Base-by-base conservation (phyloP, 192 early-diverging fungal genomes). In the Cladochytrium replicatum region DNA sequence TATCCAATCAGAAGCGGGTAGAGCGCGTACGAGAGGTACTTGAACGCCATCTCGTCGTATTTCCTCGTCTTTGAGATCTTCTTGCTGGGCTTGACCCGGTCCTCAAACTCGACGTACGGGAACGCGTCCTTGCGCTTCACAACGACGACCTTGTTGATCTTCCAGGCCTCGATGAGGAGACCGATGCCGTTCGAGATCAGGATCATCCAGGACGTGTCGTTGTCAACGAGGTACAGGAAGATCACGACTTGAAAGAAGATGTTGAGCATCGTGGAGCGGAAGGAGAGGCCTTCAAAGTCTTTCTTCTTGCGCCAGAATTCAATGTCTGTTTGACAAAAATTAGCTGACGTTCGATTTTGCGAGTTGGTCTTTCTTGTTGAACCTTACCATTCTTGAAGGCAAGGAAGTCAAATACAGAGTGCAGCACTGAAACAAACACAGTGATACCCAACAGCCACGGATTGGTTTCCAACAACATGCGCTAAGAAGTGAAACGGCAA, bases 381-480 rank as follows among this genome's bases (percentile, higher is more conserved):
- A 27, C n/a, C 55, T 30, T 62, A 86, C 86, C 88, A 57, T 90
- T 93, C 71, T 91, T 93, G 63, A 93, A 93, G 0, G 90, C 90
- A 52, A 93, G 63, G 54, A 94, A 85, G 59, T 91, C 89, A 73
- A 94, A 94, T 1, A 86, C 46, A 41, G 78, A 81, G 63, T 94
- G 91, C 6, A 94, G 57, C 15, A 83, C 39, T 27, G 84, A 85
- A 22, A 92, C 89, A 24, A 66, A 31, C 17, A 86, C 67, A 3
- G 91, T 94, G 3, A 86, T 50, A 1, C 62, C 73, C 41, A 94
- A 60, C 3, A 94, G 63, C 41, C 80, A 75, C 2, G 89, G 89
- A 59, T 91, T 94, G 29, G 91, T 94, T 39, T 94, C 91, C 43
- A 78, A 48, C 50, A 94, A 77, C 87, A 91, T 92, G 39, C 87